These are phyloP conservation scores for Cercospora sojina DNA, from an alignment of 2,329 filamentous ascomycete genomes.

Conservation along the genomic window DNA sequence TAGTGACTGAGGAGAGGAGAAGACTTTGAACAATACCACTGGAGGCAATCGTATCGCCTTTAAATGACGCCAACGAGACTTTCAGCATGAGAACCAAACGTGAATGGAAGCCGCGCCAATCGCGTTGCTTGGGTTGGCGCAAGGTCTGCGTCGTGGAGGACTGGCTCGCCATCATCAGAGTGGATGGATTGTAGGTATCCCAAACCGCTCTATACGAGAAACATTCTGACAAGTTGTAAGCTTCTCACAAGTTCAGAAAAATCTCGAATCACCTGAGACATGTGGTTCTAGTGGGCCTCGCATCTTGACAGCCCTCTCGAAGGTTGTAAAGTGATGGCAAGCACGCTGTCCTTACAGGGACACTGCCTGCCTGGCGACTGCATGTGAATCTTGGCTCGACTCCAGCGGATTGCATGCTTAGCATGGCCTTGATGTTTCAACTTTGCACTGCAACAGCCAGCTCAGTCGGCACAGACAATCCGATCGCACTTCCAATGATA, in stretches of 20 bases:
- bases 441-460: slow-evolving; percentile 20
- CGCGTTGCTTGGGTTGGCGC: background rate
- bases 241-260: slow-evolving; percentile 5
- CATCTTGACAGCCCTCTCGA: slow-evolving; percentile 3
- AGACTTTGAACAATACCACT: background rate
- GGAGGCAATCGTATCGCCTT: background rate
- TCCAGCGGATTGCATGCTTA: background rate
- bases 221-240: slow-evolving; percentile 24
- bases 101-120: background rate
- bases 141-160: background rate
- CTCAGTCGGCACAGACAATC: slow-evolving; percentile 53
- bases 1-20: slow-evolving; percentile 49
- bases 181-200: slow-evolving; percentile 10
- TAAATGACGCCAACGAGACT: background rate
- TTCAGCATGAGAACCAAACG: background rate
- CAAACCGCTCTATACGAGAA: background rate
- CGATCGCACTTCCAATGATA: slow-evolving; percentile 76
- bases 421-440: background rate
- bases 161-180: background rate
- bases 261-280: background rate
- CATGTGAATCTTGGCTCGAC: background rate
- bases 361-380: background rate
- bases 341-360: background rate
- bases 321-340: background rate
- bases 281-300: background rate